A percentile compares a stretch with the other conserved stretches of the same genome.
Evolutionary conservation across 306 rosid species (phyloP).

Genomic region (Lathyrus tuberosus): DNA sequence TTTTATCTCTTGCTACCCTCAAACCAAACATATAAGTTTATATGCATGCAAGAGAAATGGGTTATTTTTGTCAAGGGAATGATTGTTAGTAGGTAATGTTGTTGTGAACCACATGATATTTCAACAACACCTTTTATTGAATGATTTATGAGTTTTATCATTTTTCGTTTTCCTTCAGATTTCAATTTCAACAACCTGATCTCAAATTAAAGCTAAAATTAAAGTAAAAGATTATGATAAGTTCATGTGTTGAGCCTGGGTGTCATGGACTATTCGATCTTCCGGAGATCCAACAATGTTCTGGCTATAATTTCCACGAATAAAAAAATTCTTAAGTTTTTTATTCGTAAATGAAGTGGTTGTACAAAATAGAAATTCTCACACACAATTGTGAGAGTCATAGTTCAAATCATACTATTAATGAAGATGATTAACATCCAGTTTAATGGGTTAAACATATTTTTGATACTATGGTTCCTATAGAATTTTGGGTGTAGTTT

Average conservation of each 20-base stretch:
- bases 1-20: not conserved
- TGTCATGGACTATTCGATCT: slow-evolving; percentile 39
- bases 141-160: not conserved
- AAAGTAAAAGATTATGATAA: slow-evolving; percentile 34
- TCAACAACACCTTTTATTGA: slow-evolving; percentile 40
- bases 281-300: slow-evolving; percentile 25
- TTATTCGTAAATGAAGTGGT: no score
- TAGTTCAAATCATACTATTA: no score
- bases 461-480: no score
- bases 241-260: slow-evolving; percentile 38
- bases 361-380: no score
- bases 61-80: slow-evolving; percentile 38
- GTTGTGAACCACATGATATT: slow-evolving; percentile 46
- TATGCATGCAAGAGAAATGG: slow-evolving; percentile 8
- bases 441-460: no score
- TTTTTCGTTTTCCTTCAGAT: not conserved
- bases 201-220: not conserved
- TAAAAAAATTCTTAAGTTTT: no score
- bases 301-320: slow-evolving; percentile 38
- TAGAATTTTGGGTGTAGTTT: no score
- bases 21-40: slow-evolving; percentile 6
- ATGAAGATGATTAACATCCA: no score
- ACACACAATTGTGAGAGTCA: no score
- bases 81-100: slow-evolving; percentile 46
- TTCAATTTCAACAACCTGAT: not conserved